A percentile compares a stretch with the other conserved stretches of the same genome.
Conservation (phyloP, 345 rosid species). For the Angophora floribunda region DNA sequence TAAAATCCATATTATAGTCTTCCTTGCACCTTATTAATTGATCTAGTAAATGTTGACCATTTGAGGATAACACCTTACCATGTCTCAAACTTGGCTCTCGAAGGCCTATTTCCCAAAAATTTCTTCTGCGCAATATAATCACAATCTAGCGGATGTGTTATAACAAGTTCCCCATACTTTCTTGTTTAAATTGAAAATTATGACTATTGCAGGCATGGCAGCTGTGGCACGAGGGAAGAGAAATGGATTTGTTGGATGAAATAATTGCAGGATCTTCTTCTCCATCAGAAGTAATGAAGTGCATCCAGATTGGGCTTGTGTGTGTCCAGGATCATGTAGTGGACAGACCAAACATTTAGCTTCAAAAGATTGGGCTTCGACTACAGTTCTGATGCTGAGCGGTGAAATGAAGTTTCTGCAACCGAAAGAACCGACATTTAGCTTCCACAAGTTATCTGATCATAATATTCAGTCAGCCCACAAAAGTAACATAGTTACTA, state of each 20-base stretch:
- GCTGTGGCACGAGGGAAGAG: not conserved
- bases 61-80: too few species aligned
- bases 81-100: too few species aligned
- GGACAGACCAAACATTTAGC: constrained; percentile 23
- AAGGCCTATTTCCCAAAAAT: too few species aligned
- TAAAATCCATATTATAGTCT: too few species aligned
- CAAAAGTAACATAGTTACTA: not conserved
- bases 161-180: too few species aligned
- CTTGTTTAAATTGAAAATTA: too few species aligned
- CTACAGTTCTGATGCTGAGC: not conserved
- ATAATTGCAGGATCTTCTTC: not conserved
- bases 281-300: not conserved
- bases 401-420: not conserved
- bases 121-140: too few species aligned
- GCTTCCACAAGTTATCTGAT: not conserved
- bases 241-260: not conserved
- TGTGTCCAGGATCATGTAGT: constrained; percentile 17
- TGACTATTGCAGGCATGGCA: not conserved
- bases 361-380: too few species aligned
- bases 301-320: not conserved
- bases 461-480: too few species aligned
- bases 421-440: not conserved
- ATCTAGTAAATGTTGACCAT: too few species aligned
- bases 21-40: too few species aligned
- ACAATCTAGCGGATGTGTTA: too few species aligned